Conservation (phyloP, 371 early-diverging fungal genomes). For the Rhizopus delemar region DNA sequence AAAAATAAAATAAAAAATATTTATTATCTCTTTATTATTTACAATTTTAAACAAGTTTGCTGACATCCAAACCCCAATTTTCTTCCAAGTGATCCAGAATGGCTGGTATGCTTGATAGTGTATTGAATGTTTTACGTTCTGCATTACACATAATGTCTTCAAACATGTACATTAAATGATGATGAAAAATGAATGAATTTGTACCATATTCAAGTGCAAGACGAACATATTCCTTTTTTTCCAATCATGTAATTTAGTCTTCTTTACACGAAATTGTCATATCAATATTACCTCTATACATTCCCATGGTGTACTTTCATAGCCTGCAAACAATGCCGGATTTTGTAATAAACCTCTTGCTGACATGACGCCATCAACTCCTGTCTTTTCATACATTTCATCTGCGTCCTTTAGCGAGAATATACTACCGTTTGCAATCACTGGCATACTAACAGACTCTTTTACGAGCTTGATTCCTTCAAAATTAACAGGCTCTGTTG, state of each 20-base stretch:
- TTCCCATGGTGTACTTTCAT: slow-evolving; percentile 70
- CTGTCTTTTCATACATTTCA: slow-evolving; percentile 66
- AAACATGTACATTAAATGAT: slow-evolving; percentile 94
- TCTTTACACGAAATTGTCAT: too few species aligned
- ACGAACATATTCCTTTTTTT: slow-evolving; percentile 67
- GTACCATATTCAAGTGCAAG: slow-evolving; percentile 82
- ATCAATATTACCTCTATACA: slow-evolving; percentile 59
- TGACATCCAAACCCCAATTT: slow-evolving; percentile 67
- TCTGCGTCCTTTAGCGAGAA: slow-evolving; percentile 71
- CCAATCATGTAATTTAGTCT: not conserved
- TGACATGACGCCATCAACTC: slow-evolving; percentile 85
- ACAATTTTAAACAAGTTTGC: slow-evolving; percentile 11
- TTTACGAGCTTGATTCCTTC: slow-evolving; percentile 76
- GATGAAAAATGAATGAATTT: slow-evolving; percentile 84
- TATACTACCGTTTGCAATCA: slow-evolving; percentile 83
- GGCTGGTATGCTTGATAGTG: slow-evolving; percentile 76
- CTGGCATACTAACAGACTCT: slow-evolving; percentile 70
- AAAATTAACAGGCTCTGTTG: slow-evolving; percentile 73
- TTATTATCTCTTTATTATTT: slow-evolving; percentile 3
- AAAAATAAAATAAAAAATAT: not conserved
- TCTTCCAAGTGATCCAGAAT: slow-evolving; percentile 82
- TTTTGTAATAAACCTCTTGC: slow-evolving; percentile 89
- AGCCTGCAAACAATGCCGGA: slow-evolving; percentile 81
- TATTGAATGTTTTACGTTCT: slow-evolving; percentile 88
- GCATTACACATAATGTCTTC: slow-evolving; percentile 83